A percentile compares a stretch with the other conserved stretches of the same genome.
Evolutionary conservation across 2,329 filamentous ascomycete species (phyloP).

Genomic region (Chaetoscypha palmicola): DNA sequence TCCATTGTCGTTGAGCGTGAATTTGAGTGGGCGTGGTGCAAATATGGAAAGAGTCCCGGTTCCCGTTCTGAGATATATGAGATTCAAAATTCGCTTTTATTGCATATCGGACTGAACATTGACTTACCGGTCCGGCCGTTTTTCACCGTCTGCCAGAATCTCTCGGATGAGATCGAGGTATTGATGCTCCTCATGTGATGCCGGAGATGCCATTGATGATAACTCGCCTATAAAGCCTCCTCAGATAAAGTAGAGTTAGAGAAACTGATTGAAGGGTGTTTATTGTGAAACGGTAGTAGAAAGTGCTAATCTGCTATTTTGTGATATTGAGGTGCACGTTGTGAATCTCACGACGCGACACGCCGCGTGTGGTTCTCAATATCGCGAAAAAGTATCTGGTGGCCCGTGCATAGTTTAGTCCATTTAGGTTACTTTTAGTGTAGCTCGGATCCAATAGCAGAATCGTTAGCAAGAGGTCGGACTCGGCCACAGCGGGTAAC

Average conservation of each 20-base stretch:
- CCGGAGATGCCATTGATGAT: not conserved
- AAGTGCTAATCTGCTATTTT: too few relatives aligned
- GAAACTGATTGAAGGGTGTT: not conserved
- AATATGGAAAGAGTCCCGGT: conserved; percentile 90
- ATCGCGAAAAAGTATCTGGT: not conserved
- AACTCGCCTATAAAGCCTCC: not conserved
- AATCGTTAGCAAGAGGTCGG: too few relatives aligned
- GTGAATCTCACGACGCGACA: too few relatives aligned
- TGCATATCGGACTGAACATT: not conserved
- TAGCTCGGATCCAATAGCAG: too few relatives aligned
- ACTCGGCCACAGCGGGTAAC: too few relatives aligned
- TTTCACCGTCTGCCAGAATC: conserved; percentile 77
- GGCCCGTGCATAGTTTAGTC: not conserved
- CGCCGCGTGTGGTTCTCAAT: not conserved
- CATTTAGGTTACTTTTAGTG: too few relatives aligned
- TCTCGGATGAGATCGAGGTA: conserved; percentile 85
- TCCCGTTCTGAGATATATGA: conserved; percentile 57
- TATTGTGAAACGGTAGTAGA: not conserved
- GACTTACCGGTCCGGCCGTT: conserved; percentile 72
- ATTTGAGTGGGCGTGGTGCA: conserved; percentile 79
- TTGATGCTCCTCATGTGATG: conserved; percentile 77
- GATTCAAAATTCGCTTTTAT: not conserved
- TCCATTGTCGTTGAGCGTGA: conserved; percentile 62
- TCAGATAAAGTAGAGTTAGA: not conserved
- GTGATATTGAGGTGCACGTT: too few relatives aligned